Percentiles rank a stretch among this genome's conserved stretches.
phyloP scores from a whole-genome alignment of 2,329 filamentous ascomycete species.

The Fusarium equiseti region DNA sequence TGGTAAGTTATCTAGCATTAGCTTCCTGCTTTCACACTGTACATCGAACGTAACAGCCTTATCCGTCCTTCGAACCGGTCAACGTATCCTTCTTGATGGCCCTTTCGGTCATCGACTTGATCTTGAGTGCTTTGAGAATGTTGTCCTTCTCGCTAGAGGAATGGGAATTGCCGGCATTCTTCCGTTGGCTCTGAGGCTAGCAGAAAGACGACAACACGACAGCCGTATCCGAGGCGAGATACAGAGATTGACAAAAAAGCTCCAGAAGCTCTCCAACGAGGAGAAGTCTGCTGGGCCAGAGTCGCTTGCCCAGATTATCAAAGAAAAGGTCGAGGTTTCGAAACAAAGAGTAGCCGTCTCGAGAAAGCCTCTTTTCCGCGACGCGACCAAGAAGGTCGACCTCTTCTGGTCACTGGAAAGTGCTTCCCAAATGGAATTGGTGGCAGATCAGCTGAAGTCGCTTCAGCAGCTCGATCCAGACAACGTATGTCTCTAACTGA shows the following conservation, averaged over 20 bases:
- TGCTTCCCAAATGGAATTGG: constrained; percentile 13
- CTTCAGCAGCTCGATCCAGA: constrained; percentile 5
- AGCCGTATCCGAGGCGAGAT: background rate
- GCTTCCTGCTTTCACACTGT: constrained; percentile 7
- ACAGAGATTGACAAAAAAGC: background rate
- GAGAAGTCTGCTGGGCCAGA: background rate
- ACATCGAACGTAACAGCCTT: background rate
- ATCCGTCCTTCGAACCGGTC: background rate
- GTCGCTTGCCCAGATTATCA: background rate
- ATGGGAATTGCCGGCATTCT: constrained; percentile 13
- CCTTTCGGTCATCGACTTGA: constrained; percentile 1
- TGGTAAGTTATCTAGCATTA: background rate
- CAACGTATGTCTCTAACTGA: too few relatives aligned
- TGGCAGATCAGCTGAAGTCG: background rate
- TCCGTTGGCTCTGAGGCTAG: background rate
- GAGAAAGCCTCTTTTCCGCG: constrained; percentile 6
- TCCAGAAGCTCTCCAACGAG: background rate
- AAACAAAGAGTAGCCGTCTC: background rate
- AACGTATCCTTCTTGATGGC: constrained; percentile 9
- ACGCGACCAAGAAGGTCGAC: constrained; percentile 3
- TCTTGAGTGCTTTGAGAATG: constrained; percentile 6
- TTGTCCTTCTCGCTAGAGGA: constrained; percentile 20
- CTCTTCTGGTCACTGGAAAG: constrained; percentile 19
- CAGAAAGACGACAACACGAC: constrained; percentile 10
- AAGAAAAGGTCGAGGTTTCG: background rate